These are phyloP conservation scores for Fusarium tuaranense DNA, from an alignment of 2,329 filamentous ascomycete genomes.

Conservation along the genomic window DNA sequence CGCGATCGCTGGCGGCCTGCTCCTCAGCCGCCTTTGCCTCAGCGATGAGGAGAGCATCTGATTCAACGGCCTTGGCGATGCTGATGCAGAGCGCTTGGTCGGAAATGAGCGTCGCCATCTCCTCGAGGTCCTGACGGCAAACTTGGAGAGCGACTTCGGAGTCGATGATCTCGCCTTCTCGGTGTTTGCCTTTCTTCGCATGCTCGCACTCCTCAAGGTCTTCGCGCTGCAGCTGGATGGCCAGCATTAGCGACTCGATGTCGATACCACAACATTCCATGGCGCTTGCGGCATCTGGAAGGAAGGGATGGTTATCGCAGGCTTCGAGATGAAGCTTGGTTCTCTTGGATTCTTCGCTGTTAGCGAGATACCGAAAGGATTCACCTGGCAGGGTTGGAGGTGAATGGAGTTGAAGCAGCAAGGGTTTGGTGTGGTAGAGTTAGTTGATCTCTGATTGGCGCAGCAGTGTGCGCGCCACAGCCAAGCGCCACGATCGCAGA, in stretches of 20 bases:
- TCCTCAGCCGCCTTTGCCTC: background rate
- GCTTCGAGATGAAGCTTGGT: background rate
- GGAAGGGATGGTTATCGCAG: background rate
- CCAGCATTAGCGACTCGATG: constrained; percentile 1
- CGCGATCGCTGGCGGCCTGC: background rate
- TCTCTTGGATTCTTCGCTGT: background rate
- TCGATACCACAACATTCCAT: constrained; percentile 9
- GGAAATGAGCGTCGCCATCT: background rate
- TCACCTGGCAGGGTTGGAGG: background rate
- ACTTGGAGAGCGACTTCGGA: constrained; percentile 3
- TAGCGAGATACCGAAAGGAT: background rate
- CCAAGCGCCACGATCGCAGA: background rate
- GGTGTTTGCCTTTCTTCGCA: constrained; percentile 24
- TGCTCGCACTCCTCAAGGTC: background rate
- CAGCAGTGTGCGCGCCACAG: background rate
- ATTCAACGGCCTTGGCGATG: constrained; percentile 16
- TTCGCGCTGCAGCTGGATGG: constrained; percentile 18
- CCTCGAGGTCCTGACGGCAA: constrained; percentile 6
- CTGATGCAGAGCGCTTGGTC: constrained; percentile 9
- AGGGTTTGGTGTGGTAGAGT: background rate
- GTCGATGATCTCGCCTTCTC: background rate
- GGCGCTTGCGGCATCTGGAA: no score
- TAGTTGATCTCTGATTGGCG: background rate
- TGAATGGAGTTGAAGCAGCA: background rate
- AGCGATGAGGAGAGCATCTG: background rate